These are phyloP conservation scores for Sporisorium reilianum DNA, from an alignment of 1,284 basidiomycete genomes.

Conservation along the genomic window DNA sequence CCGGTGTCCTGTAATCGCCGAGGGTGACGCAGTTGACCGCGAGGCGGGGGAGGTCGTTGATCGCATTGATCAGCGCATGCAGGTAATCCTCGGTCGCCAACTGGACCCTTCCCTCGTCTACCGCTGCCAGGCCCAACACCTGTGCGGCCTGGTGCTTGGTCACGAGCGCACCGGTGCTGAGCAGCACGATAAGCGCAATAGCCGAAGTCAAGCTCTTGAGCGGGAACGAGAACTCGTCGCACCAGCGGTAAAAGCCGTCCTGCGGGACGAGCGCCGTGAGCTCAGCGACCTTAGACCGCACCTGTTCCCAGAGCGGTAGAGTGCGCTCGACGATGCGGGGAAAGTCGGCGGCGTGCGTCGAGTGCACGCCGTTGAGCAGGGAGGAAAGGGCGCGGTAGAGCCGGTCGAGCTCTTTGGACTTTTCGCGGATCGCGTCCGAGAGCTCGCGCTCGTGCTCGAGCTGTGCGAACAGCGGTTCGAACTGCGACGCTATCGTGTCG, in stretches of 20 bases:
- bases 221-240: constrained; percentile 35
- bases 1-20: constrained; percentile 58
- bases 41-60: constrained; percentile 61
- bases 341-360: constrained; percentile 28
- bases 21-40: constrained; percentile 56
- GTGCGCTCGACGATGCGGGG: constrained; percentile 1
- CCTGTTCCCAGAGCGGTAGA: background rate
- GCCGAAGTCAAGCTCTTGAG: constrained; percentile 32
- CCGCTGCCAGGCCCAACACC: constrained; percentile 31
- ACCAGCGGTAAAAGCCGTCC: constrained; percentile 40
- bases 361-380: constrained; percentile 47
- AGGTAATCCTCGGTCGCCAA: constrained; percentile 65
- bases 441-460: constrained; percentile 46
- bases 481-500: constrained; percentile 17
- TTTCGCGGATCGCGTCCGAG: constrained; percentile 46
- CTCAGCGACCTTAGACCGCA: constrained; percentile 3
- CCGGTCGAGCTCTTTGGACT: constrained; percentile 52
- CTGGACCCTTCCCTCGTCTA: constrained; percentile 13
- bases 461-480: constrained; percentile 47
- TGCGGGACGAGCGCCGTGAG: constrained; percentile 30
- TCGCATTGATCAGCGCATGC: constrained; percentile 56
- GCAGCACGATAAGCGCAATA: constrained; percentile 32
- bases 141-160: constrained; percentile 37
- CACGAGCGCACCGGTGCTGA: constrained; percentile 45
- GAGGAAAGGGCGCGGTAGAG: constrained; percentile 36